Percentiles rank a stretch among this genome's conserved stretches.
Conservation (phyloP, 805 yeast genomes). For the Teunomyces gatunensis region DNA sequence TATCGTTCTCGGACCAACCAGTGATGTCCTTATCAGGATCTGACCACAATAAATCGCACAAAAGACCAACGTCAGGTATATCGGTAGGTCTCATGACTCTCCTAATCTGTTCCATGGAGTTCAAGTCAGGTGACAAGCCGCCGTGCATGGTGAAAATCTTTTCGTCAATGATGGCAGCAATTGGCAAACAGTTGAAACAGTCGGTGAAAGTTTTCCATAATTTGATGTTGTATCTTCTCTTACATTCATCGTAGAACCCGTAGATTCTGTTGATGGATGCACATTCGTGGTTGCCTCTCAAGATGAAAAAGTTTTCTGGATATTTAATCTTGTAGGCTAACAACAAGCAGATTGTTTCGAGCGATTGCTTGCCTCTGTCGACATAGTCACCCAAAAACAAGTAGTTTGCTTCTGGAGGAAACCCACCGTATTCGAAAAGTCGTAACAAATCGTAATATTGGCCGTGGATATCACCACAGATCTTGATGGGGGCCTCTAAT, state of each 20-base stretch:
- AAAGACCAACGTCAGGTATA: conserved; percentile 95
- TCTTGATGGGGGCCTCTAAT: conserved; percentile 95
- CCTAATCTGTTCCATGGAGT: conserved; percentile 97
- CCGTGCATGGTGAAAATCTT: conserved; percentile 99
- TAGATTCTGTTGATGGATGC: conserved; percentile 97
- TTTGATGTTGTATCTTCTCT: conserved; percentile 96
- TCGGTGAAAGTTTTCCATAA: conserved; percentile 99
- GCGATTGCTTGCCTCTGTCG: conserved; percentile 96
- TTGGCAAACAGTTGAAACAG: conserved; percentile 97
- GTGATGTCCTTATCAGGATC: conserved; percentile 98
- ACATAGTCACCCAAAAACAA: conserved; percentile 95
- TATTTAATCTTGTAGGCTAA: conserved; percentile 96
- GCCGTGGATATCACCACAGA: conserved; percentile 98
- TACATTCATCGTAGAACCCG: conserved; percentile 98
- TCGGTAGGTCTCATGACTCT: conserved; percentile 99
- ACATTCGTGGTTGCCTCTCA: conserved; percentile 98
- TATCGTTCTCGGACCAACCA: conserved; percentile 98
- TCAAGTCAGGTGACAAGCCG: conserved; percentile 94
- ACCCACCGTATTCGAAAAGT: conserved; percentile 96
- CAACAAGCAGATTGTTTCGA: conserved; percentile 91
- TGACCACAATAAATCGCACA: conserved; percentile 96
- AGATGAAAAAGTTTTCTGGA: conserved; percentile 95
- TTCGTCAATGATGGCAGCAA: conserved; percentile 97
- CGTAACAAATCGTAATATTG: conserved; percentile 95
- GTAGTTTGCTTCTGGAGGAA: conserved; percentile 98